Evolutionary conservation across 768 basidiomycete species (phyloP).

Genomic region (Mycena galericulata): DNA sequence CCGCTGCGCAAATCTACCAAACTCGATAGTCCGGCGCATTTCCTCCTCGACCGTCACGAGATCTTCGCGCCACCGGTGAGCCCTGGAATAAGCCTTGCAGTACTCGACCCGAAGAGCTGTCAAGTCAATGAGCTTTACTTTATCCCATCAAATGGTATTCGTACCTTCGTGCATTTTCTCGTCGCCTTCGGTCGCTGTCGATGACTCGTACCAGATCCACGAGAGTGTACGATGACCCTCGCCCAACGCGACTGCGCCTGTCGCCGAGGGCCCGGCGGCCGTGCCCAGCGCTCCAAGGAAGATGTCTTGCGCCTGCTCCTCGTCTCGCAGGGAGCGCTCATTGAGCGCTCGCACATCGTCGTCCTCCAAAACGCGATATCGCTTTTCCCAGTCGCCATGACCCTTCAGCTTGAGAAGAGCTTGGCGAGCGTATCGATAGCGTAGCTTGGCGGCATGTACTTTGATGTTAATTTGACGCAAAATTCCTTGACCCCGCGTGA

Average conservation of each 20-base stretch:
- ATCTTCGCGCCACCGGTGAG: neutral
- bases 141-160: too few species aligned
- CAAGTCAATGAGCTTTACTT: neutral
- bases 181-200: neutral
- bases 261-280: neutral
- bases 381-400: neutral
- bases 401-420: neutral
- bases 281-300: neutral
- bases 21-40: neutral
- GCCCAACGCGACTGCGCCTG: neutral
- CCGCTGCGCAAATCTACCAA: neutral
- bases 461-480: neutral
- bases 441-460: neutral
- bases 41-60: neutral
- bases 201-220: neutral
- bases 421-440: neutral
- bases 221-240: neutral
- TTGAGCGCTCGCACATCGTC: neutral
- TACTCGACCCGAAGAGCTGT: neutral
- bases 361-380: neutral
- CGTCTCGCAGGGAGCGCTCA: neutral
- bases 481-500: neutral
- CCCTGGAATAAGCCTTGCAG: neutral
- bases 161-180: conserved; percentile 1
- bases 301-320: neutral